These are phyloP conservation scores for Alternaria sp. DNA, from an alignment of 2,329 filamentous ascomycete species.

Conservation along the genomic window DNA sequence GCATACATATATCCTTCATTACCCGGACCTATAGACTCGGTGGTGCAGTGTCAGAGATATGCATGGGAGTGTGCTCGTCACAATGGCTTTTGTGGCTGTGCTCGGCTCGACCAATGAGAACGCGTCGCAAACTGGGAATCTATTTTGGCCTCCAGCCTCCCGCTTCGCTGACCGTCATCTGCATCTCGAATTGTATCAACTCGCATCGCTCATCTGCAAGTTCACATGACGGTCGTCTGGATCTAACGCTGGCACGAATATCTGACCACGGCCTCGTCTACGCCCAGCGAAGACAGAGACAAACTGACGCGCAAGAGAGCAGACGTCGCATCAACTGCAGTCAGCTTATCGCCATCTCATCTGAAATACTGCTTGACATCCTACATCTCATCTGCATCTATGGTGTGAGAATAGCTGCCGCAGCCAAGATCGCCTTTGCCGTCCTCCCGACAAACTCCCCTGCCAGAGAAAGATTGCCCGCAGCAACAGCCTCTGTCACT, in stretches of 20 bases:
- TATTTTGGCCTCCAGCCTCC: background rate
- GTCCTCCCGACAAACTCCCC: slow-evolving; percentile 39
- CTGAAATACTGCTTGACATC: background rate
- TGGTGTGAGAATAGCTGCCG: slow-evolving; percentile 27
- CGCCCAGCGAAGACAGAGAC: background rate
- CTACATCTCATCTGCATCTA: background rate
- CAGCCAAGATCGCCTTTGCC: slow-evolving; percentile 34
- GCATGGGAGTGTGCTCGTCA: background rate
- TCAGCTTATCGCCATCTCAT: background rate
- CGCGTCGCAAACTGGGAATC: background rate
- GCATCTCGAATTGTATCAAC: background rate
- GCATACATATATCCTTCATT: background rate
- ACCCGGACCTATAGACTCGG: background rate
- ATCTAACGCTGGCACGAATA: background rate
- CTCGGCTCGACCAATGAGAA: background rate
- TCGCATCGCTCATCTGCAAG: background rate
- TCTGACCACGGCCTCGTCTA: background rate
- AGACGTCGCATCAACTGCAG: background rate
- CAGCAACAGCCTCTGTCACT: slow-evolving; percentile 42
- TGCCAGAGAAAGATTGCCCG: slow-evolving; percentile 29
- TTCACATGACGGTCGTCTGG: background rate
- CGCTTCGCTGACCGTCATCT: background rate
- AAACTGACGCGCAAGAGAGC: background rate
- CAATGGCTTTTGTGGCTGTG: background rate
- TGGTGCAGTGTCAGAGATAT: background rate